A percentile compares a stretch with the other conserved stretches of the same genome.
These are phyloP conservation scores for Tephrocybe sp. DNA, from an alignment of 768 basidiomycete genomes.

Conservation along the genomic window DNA sequence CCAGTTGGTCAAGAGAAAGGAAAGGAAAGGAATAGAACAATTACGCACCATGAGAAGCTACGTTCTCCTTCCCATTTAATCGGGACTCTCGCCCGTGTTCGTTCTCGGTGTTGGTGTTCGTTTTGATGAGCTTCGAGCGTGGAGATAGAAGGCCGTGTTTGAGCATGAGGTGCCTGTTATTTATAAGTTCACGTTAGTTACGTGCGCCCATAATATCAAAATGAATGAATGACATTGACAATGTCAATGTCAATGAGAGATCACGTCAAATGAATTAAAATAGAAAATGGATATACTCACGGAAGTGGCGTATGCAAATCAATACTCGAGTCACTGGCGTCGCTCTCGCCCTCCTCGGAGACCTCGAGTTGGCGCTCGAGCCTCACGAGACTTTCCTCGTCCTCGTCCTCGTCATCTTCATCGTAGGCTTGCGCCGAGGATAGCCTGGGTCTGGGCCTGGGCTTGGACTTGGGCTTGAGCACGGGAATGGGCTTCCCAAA, in stretches of 20 bases:
- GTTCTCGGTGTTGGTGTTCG: too few relatives aligned
- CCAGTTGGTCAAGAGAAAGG: background rate
- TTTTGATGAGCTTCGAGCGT: slow-evolving; percentile 51
- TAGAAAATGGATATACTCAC: slow-evolving; percentile 37
- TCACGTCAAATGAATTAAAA: too few relatives aligned
- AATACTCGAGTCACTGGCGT: slow-evolving; percentile 51
- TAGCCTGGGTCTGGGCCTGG: too few relatives aligned
- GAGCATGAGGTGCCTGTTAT: slow-evolving; percentile 64
- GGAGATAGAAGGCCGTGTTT: slow-evolving; percentile 66
- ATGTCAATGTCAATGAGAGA: too few relatives aligned
- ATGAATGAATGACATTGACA: too few relatives aligned
- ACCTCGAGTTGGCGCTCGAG: slow-evolving; percentile 22
- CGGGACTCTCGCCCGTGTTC: too few relatives aligned
- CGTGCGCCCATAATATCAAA: background rate
- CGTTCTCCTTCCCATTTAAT: slow-evolving; percentile 16
- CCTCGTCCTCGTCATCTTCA: too few relatives aligned
- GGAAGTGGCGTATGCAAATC: slow-evolving; percentile 69
- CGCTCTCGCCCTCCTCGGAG: slow-evolving; percentile 19
- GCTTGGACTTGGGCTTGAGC: background rate
- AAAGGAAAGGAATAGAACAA: background rate
- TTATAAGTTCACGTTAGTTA: slow-evolving; percentile 1
- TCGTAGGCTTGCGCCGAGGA: too few relatives aligned
- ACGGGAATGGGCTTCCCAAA: slow-evolving; percentile 10
- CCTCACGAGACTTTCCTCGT: slow-evolving; percentile 20
- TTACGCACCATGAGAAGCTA: slow-evolving; percentile 31